Base-by-base conservation (phyloP, 1,139 yeast species). In the Hemisphaericaspora xylofermentans region DNA sequence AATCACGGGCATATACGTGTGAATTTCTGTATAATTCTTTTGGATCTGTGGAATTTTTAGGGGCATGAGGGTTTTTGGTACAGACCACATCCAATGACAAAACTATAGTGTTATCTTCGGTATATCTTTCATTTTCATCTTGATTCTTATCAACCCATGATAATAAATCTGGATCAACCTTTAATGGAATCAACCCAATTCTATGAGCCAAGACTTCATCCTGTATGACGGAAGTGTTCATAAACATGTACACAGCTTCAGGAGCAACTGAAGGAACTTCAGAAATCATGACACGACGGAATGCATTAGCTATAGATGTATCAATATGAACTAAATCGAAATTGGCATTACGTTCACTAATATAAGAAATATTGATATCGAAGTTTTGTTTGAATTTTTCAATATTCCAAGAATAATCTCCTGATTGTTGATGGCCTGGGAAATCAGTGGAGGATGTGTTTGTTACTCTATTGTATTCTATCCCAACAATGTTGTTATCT, bases 261-360 rank as follows among this genome's bases (percentile, higher is more conserved):
- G 95, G 87, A 7, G 98, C 98, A 36, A 93, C 95, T 3, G 94
- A 78, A 15, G 98, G 98, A 26, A 93, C 96, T 62, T 93, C 98
- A 1, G 97, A 80, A 47, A 93, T 82, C 97, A 93, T 91, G 53
- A 93, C 87, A 60, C 98, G 85, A 60, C 98, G 86, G 68, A 93
- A 89, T 0, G 98, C 98, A 70, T 93, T 93, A 39, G 98, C 93
- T 43, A 93, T 73, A 12, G 98, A 87, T 2, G 98, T 87, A 61
- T 93, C 98, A 38, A 91, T 70, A 52, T 88, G 84, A 44, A 87
- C 69, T 50, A 94, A 72, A 62, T 93, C 98, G 56, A 93, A 93
- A 62, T 88, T 89, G 47, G 93, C 89, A 36, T 77, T 78, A 60
- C 87, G 74, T 44, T 81, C 88, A 25, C 80, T 76, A 51, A 84